A percentile compares a stretch with the other conserved stretches of the same genome.
phyloP scores from a whole-genome alignment of 192 early-diverging fungal species.

The Umbelopsis sp. region DNA sequence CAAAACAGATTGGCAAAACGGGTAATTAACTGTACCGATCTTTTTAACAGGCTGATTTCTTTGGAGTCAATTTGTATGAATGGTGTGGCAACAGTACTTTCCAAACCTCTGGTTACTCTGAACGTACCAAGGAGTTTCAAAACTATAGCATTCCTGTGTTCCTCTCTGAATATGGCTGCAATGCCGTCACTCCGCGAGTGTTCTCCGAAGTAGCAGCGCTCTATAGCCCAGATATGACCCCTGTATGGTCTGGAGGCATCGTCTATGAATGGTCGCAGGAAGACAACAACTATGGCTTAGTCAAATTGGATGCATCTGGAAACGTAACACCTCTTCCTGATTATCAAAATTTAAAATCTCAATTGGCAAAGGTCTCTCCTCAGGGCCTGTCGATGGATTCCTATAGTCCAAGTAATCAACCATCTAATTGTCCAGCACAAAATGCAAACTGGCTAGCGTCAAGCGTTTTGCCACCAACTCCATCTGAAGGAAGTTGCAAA shows the following conservation, averaged over 20 bases:
- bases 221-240: constrained; percentile 70
- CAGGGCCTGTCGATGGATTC: constrained; percentile 60
- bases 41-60: constrained; percentile 63
- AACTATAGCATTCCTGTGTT: constrained; percentile 68
- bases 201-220: constrained; percentile 72
- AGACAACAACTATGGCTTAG: constrained; percentile 74
- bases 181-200: constrained; percentile 61
- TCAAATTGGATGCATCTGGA: constrained; percentile 54
- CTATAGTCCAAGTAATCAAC: constrained; percentile 45
- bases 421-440: constrained; percentile 49
- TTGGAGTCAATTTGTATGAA: constrained; percentile 75
- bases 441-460: constrained; percentile 58
- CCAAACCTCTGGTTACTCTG: constrained; percentile 66
- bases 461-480: constrained; percentile 61
- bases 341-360: constrained; percentile 64
- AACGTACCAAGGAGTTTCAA: constrained; percentile 62
- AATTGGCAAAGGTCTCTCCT: constrained; percentile 54
- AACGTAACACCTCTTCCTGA: constrained; percentile 51
- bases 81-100: constrained; percentile 76
- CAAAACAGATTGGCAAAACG: background rate
- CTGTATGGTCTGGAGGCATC: constrained; percentile 69
- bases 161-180: constrained; percentile 82
- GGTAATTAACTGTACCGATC: background rate
- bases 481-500: constrained; percentile 61
- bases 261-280: constrained; percentile 81